Conservation (phyloP, 192 early-diverging fungal species). For the Backusella australiensis region DNA sequence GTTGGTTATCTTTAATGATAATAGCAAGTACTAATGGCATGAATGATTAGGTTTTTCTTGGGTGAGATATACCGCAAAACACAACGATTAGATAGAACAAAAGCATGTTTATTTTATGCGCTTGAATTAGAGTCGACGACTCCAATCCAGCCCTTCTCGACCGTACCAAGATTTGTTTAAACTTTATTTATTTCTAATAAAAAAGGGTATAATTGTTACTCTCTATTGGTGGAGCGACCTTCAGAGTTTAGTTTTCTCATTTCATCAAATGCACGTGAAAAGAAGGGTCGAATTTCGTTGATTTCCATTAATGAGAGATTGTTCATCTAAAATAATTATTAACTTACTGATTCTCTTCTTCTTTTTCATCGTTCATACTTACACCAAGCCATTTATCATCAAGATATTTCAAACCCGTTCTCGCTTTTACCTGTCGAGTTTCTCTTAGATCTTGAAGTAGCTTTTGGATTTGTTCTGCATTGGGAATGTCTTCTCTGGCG, state of each 20-base stretch:
- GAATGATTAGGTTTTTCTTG: constrained; percentile 38
- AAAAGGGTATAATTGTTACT: not conserved
- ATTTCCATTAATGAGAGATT: constrained; percentile 85
- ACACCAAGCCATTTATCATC: constrained; percentile 71
- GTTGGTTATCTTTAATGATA: not conserved
- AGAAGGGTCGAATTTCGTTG: constrained; percentile 92
- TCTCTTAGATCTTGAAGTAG: constrained; percentile 86
- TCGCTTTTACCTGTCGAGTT: constrained; percentile 76
- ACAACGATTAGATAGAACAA: constrained; percentile 42
- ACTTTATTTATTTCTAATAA: not conserved
- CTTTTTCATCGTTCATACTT: constrained; percentile 5
- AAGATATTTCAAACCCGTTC: constrained; percentile 63
- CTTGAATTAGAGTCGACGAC: constrained; percentile 52
- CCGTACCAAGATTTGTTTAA: constrained; percentile 40
- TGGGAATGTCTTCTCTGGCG: constrained; percentile 81
- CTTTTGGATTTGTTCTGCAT: constrained; percentile 66
- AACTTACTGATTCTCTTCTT: not conserved
- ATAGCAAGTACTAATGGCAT: not conserved
- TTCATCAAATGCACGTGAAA: constrained; percentile 76
- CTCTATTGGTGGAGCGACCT: not conserved
- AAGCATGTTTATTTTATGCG: constrained; percentile 60
- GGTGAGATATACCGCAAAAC: constrained; percentile 48
- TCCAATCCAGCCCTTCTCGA: constrained; percentile 47
- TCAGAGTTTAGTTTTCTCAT: constrained; percentile 46
- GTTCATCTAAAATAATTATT: constrained; percentile 57